Conservation (phyloP, 2,329 filamentous ascomycete species). For the Lomentospora prolificans region DNA sequence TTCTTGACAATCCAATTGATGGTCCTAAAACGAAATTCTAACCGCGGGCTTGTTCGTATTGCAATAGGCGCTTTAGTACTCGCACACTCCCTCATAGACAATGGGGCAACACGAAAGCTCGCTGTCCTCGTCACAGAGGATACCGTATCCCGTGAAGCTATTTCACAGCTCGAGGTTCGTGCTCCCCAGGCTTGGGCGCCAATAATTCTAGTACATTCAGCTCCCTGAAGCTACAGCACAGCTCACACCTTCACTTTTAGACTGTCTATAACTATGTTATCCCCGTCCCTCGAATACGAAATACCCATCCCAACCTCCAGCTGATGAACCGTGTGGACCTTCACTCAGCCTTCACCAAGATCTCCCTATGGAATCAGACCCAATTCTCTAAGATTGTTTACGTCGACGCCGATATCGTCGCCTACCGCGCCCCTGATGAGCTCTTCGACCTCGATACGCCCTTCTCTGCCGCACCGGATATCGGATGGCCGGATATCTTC, state of each 20-base stretch:
- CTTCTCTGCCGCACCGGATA: slow-evolving; percentile 74
- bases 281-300: slow-evolving; percentile 70
- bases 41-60: neutral
- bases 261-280: slow-evolving; percentile 81
- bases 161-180: slow-evolving; percentile 67
- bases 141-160: slow-evolving; percentile 61
- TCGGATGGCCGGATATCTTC: slow-evolving; percentile 97
- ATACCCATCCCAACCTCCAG: slow-evolving; percentile 70
- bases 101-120: slow-evolving; percentile 75
- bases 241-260: slow-evolving; percentile 30
- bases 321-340: slow-evolving; percentile 89
- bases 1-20: slow-evolving; percentile 9
- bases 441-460: slow-evolving; percentile 58
- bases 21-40: neutral
- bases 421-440: slow-evolving; percentile 83
- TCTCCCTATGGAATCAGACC: slow-evolving; percentile 82
- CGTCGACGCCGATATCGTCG: slow-evolving; percentile 89
- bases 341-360: slow-evolving; percentile 91
- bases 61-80: slow-evolving; percentile 78
- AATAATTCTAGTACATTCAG: no score
- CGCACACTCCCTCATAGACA: slow-evolving; percentile 88
- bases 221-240: no score
- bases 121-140: slow-evolving; percentile 77
- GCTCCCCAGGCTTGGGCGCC: neutral
- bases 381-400: slow-evolving; percentile 92